Conservation (phyloP, 148 eudicot species). For the Amaranthus palmeri region DNA sequence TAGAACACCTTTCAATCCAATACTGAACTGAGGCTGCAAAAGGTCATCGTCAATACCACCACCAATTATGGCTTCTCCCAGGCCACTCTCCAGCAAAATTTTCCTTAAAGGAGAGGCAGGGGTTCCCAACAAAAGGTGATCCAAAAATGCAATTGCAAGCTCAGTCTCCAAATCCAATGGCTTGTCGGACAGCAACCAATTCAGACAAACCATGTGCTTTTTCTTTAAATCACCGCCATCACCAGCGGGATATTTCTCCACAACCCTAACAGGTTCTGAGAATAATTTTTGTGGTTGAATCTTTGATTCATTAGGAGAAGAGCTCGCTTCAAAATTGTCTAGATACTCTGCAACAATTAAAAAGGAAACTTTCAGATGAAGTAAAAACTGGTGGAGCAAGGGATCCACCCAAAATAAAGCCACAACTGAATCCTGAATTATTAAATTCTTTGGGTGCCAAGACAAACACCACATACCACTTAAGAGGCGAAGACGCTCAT, state of each 20-base stretch:
- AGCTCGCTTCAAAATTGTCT: constrained; percentile 78
- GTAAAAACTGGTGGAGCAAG: neutral
- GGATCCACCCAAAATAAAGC: neutral
- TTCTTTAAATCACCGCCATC: constrained; percentile 85
- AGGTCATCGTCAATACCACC: constrained; percentile 93
- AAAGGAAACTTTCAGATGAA: neutral
- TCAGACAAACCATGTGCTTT: constrained; percentile 94
- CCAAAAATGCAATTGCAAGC: constrained; percentile 73
- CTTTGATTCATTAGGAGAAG: constrained; percentile 66
- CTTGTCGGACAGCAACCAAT: constrained; percentile 89
- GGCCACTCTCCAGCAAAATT: constrained; percentile 81
- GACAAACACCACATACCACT: constrained; percentile 51
- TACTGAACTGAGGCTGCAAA: constrained; percentile 87
- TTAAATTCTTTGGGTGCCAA: neutral
- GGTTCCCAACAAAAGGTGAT: constrained; percentile 91
- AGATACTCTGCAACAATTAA: constrained; percentile 63
- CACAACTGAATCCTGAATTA: neutral
- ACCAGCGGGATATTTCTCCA: constrained; percentile 92
- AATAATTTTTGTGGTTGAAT: constrained; percentile 71
- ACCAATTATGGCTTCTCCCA: constrained; percentile 97
- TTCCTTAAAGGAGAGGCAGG: constrained; percentile 98
- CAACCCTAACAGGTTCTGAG: constrained; percentile 62
- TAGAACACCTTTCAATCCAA: constrained; percentile 89
- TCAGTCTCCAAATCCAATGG: constrained; percentile 92
- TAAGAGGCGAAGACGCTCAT: constrained; percentile 82